Base-by-base conservation (phyloP, 2,329 filamentous ascomycete species). In the Cucurbitaria berberidis region DNA sequence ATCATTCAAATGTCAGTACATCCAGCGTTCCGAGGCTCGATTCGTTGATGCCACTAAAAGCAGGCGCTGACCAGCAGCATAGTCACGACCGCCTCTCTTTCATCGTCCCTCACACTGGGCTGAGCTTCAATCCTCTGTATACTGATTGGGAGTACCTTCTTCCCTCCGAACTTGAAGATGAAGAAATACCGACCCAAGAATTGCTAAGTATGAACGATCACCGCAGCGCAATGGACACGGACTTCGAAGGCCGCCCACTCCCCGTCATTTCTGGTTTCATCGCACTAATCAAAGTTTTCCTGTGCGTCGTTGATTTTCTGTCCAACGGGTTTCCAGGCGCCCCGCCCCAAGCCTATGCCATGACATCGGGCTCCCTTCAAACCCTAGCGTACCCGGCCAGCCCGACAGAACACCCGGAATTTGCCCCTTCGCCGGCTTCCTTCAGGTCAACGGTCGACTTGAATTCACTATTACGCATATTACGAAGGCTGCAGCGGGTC, bases 61-160 rank as follows among this genome's bases (percentile, higher is more conserved):
- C 15, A 19, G 24, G 18, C 11, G n/a, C 15, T 41, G 8, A 35
- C 45, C 42, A 24, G 30, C 18, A 30, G 15, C 13, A 15, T 13
- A 35, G 32, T 26, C 59, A 57, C 36, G 59, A 60, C 19, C 53
- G 56, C 16, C 51, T 62, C 4, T 62, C 57, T 11, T 59, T 59
- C 46, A 59, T 59, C 16, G 50, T 62, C 1, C 56, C 59, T 19
- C 59, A 57, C 36, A 62, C 59, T 13, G 59, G 59, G 7, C 36
- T 62, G 22, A 59, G 56, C 42, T 62, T 59, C 27, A 53, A 62
- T 43, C 56, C 51, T 8, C 30, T 54, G 5, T 53, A 48, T 38
- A 62, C 59, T 15, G 50, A 59, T 32, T 62, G 59, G 55, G 52
- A 59, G 22, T 62, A 50, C 30, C 24, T 62, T 7, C 42, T 62